phyloP scores from a whole-genome alignment of 306 rosid species.

The Trichosanthes cucumerina region DNA sequence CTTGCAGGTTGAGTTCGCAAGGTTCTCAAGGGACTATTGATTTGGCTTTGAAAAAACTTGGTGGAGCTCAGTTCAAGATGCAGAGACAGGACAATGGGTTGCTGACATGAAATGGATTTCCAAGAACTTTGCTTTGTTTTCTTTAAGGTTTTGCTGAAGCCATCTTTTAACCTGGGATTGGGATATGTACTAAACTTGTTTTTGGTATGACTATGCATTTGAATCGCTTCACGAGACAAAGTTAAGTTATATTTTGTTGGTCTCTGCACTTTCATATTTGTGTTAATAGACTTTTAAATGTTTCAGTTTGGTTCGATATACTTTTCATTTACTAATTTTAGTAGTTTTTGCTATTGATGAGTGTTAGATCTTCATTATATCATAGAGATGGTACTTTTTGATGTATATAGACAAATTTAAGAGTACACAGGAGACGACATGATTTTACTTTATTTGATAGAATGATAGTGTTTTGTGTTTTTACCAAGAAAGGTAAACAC shows the following conservation, averaged over 20 bases:
- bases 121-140: neutral
- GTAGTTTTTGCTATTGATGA: neutral
- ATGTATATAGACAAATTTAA: too few relatives aligned
- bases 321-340: neutral
- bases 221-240: neutral
- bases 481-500: neutral
- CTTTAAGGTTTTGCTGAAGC: neutral
- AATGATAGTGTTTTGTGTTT: neutral
- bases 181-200: neutral
- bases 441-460: too few relatives aligned
- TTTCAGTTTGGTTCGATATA: neutral
- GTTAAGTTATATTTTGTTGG: neutral
- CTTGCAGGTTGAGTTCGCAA: slow-evolving; percentile 56
- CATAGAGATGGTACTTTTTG: neutral
- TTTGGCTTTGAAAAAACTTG: neutral
- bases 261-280: neutral
- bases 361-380: neutral
- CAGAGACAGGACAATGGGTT: neutral
- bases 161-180: neutral
- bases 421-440: too few relatives aligned
- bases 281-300: neutral
- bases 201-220: neutral
- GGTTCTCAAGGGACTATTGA: slow-evolving; percentile 55
- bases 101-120: neutral
- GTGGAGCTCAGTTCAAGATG: neutral